Percentiles rank a stretch among this genome's conserved stretches.
Evolutionary conservation across 768 basidiomycete genomes (phyloP).

Genomic region (Coprinopsis strossmayeri): DNA sequence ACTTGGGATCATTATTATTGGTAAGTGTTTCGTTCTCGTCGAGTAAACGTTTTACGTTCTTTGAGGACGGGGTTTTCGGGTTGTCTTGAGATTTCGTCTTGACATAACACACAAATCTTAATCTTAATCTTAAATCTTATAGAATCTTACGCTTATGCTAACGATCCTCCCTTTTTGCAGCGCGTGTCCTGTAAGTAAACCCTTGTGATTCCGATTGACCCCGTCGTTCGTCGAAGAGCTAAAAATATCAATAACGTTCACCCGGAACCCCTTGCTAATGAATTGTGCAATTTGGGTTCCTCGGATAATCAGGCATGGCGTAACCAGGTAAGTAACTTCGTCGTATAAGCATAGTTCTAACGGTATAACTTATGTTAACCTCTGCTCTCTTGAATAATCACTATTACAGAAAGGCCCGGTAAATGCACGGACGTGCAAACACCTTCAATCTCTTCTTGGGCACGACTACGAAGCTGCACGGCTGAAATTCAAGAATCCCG

Average conservation of each 20-base stretch:
- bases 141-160: too few species aligned
- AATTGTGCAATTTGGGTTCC: too few species aligned
- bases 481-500: slow-evolving; percentile 28
- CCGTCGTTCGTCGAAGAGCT: not conserved
- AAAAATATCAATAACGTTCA: too few species aligned
- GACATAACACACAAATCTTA: too few species aligned
- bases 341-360: too few species aligned
- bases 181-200: slow-evolving; percentile 25
- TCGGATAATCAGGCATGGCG: slow-evolving; percentile 33
- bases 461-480: slow-evolving; percentile 32
- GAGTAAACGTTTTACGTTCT: too few species aligned
- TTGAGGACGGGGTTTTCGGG: too few species aligned
- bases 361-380: too few species aligned
- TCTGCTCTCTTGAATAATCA: not conserved
- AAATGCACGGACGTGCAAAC: slow-evolving; percentile 35
- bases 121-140: too few species aligned
- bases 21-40: too few species aligned
- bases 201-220: not conserved
- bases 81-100: too few species aligned
- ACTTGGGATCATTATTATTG: slow-evolving; percentile 37
- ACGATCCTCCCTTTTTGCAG: slow-evolving; percentile 9
- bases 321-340: slow-evolving; percentile 26
- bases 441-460: slow-evolving; percentile 29
- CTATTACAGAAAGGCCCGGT: slow-evolving; percentile 17
- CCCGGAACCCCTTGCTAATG: too few species aligned